phyloP scores from a whole-genome alignment of 352 stramenopile genomes.

The Stramenopiles sp. region DNA sequence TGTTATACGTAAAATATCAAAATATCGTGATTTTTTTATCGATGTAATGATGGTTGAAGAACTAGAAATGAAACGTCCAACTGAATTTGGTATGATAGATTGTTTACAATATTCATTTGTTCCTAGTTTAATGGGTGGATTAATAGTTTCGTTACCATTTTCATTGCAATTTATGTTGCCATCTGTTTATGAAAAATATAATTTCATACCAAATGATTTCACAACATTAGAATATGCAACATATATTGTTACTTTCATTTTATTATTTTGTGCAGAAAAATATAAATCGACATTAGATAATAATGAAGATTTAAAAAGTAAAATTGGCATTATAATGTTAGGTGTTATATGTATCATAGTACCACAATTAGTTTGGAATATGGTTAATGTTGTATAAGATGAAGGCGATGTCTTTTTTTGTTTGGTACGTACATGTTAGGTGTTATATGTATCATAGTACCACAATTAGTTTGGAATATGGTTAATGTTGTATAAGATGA shows the following conservation, averaged over 20 bases:
- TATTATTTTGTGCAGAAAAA: neutral
- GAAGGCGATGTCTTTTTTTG: too few species aligned
- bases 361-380: neutral
- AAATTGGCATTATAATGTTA: neutral
- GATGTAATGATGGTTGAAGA: conserved; percentile 93
- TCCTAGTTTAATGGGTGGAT: neutral
- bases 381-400: too few species aligned
- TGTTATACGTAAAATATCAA: conserved; percentile 75
- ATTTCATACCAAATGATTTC: neutral
- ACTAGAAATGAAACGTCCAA: conserved; percentile 74
- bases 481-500: too few species aligned
- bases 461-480: too few species aligned
- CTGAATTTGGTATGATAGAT: conserved; percentile 26
- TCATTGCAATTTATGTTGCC: neutral
- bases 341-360: neutral
- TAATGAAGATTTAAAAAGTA: neutral
- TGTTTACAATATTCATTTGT: neutral
- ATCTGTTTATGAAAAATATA: neutral
- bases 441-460: too few species aligned
- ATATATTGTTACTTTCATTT: neutral
- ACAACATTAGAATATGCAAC: neutral
- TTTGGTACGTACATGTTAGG: too few species aligned
- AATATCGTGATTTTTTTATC: conserved; percentile 91
- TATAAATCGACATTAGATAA: neutral
- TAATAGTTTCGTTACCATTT: neutral